phyloP scores from a whole-genome alignment of 371 early-diverging fungal genomes.

The Mortierella sp. region DNA sequence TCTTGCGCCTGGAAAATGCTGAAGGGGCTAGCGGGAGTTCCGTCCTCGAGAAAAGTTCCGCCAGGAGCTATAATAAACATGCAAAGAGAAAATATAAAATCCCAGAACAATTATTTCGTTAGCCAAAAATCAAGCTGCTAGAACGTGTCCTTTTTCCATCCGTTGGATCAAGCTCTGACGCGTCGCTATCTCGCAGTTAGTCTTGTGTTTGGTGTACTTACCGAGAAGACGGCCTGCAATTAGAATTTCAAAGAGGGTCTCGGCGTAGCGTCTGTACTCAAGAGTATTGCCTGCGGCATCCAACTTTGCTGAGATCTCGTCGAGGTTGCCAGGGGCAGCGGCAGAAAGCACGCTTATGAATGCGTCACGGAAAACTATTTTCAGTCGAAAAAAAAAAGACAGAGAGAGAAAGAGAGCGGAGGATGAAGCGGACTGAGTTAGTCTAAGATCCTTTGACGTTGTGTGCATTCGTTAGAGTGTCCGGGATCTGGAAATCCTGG shows the following conservation, averaged over 20 bases:
- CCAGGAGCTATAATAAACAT: slow-evolving; percentile 84
- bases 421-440: too few relatives aligned
- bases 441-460: too few relatives aligned
- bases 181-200: too few relatives aligned
- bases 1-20: slow-evolving; percentile 85
- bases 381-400: background rate
- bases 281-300: slow-evolving; percentile 88
- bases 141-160: too few relatives aligned
- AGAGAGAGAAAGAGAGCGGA: background rate
- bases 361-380: slow-evolving; percentile 77
- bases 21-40: slow-evolving; percentile 83
- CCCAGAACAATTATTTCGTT: too few relatives aligned
- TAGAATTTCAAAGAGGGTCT: slow-evolving; percentile 91
- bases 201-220: too few relatives aligned
- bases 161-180: too few relatives aligned
- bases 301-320: slow-evolving; percentile 76
- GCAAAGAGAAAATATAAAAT: too few relatives aligned
- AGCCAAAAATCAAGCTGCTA: too few relatives aligned
- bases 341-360: slow-evolving; percentile 72
- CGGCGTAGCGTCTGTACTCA: slow-evolving; percentile 94
- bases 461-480: too few relatives aligned
- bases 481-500: too few relatives aligned
- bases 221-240: slow-evolving; percentile 91
- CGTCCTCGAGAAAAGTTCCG: slow-evolving; percentile 85
- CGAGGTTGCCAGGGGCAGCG: slow-evolving; percentile 76